Conservation (phyloP, 1,284 basidiomycete species). For the Moniliella sp. region DNA sequence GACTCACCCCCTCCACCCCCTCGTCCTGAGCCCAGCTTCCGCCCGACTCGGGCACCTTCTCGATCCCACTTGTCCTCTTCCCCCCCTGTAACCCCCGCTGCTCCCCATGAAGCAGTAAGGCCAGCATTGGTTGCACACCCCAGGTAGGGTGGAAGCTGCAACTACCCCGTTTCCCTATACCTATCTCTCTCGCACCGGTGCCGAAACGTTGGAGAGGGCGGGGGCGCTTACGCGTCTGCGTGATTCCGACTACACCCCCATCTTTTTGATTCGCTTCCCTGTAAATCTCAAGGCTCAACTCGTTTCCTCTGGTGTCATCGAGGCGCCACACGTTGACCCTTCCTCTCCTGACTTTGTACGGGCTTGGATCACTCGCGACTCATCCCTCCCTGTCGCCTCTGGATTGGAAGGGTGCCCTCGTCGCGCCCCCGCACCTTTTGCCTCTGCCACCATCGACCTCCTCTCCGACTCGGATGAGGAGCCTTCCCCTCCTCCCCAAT, state of each 20-base stretch:
- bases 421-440: no score
- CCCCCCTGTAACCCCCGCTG: no score
- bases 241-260: slow-evolving; percentile 3
- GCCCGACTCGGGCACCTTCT: no score
- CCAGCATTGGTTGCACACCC: no score
- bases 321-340: not conserved
- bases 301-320: not conserved
- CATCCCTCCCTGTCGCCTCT: not conserved
- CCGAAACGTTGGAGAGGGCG: not conserved
- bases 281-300: not conserved
- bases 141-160: no score
- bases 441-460: no score
- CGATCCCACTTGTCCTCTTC: no score
- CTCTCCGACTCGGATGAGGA: no score
- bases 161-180: slow-evolving; percentile 2
- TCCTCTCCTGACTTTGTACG: not conserved
- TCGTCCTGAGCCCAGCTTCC: no score
- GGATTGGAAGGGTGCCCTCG: not conserved
- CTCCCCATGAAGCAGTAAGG: no score
- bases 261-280: slow-evolving; percentile 2
- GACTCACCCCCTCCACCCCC: no score
- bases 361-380: not conserved
- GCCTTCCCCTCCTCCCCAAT: no score
- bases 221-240: slow-evolving; percentile 1
- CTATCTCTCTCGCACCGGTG: slow-evolving; percentile 1